A percentile compares a stretch with the other conserved stretches of the same genome.
phyloP scores from a whole-genome alignment of 192 early-diverging fungal genomes.

The Kickxella alabastrina region DNA sequence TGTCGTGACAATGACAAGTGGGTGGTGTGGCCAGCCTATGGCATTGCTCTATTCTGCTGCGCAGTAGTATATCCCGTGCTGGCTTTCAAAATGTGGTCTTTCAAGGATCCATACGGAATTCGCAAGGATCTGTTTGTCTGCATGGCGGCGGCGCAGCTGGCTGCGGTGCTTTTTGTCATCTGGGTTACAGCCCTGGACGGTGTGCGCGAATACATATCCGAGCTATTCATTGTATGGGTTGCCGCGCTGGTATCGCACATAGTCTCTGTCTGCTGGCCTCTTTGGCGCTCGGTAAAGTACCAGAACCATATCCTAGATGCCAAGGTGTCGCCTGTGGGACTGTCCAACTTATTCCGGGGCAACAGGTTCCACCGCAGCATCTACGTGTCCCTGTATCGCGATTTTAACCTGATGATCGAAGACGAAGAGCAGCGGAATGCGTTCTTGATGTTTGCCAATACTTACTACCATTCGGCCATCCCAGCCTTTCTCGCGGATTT shows the following conservation, averaged over 20 bases:
- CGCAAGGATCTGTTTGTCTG: slow-evolving; percentile 20
- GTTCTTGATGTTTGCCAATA: slow-evolving; percentile 23
- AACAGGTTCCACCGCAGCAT: slow-evolving; percentile 22
- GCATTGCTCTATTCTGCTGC: slow-evolving; percentile 9
- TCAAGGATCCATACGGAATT: slow-evolving; percentile 16
- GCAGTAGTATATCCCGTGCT: slow-evolving; percentile 24
- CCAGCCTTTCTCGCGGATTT: slow-evolving; percentile 32
- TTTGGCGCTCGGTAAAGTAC: slow-evolving; percentile 7
- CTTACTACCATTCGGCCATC: slow-evolving; percentile 24
- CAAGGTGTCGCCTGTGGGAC: slow-evolving; percentile 7
- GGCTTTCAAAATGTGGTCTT: slow-evolving; percentile 14
- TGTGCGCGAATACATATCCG: slow-evolving; percentile 16
- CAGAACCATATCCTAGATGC: slow-evolving; percentile 1
- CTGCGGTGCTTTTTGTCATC: slow-evolving; percentile 20
- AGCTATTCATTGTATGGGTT: slow-evolving; percentile 32
- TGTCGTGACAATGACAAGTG: slow-evolving; percentile 21
- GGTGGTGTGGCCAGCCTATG: slow-evolving; percentile 36
- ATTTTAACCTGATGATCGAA: slow-evolving; percentile 23
- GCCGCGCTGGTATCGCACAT: slow-evolving; percentile 13
- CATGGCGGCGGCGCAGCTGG: slow-evolving; percentile 19
- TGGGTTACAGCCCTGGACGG: slow-evolving; percentile 18
- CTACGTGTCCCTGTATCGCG: slow-evolving; percentile 19
- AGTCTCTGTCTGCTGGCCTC: slow-evolving; percentile 27
- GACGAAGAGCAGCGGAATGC: slow-evolving; percentile 9
- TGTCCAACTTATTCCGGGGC: slow-evolving; percentile 19